Evolutionary conservation across 2,329 filamentous ascomycete genomes (phyloP).

Genomic region (Pseudonectria buxi): DNA sequence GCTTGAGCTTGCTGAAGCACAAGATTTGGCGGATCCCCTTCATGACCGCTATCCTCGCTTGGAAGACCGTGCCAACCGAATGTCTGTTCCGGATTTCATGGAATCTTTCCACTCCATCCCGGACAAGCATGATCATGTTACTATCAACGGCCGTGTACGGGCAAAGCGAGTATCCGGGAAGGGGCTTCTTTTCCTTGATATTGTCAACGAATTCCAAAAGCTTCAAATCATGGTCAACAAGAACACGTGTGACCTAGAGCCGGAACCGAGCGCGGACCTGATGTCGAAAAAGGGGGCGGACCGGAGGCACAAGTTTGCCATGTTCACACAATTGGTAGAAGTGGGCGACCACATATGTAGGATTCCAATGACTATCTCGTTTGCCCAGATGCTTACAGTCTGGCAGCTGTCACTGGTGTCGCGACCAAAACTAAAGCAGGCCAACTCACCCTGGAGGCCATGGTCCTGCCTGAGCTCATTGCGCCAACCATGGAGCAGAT

Average conservation of each 20-base stretch:
- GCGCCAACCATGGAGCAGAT: slow-evolving; percentile 75
- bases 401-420: slow-evolving; percentile 60
- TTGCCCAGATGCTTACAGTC: slow-evolving; percentile 18
- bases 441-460: slow-evolving; percentile 67
- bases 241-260: slow-evolving; percentile 35
- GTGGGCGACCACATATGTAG: slow-evolving; percentile 80
- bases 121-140: slow-evolving; percentile 22
- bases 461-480: slow-evolving; percentile 61
- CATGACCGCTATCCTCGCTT: slow-evolving; percentile 31
- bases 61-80: slow-evolving; percentile 18
- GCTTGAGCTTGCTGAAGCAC: slow-evolving; percentile 26
- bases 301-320: slow-evolving; percentile 42
- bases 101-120: slow-evolving; percentile 21
- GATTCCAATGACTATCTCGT: slow-evolving; percentile 29
- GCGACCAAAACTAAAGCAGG: slow-evolving; percentile 65
- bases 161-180: slow-evolving; percentile 65
- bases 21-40: slow-evolving; percentile 28
- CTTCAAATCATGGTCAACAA: slow-evolving; percentile 74
- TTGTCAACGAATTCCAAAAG: slow-evolving; percentile 64
- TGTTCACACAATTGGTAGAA: slow-evolving; percentile 59
- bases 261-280: slow-evolving; percentile 14
- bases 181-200: slow-evolving; percentile 78
- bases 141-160: slow-evolving; percentile 58
- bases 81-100: slow-evolving; percentile 30
- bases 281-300: slow-evolving; percentile 7